These are phyloP conservation scores for Ganoderma resinaceum DNA, from an alignment of 1,284 basidiomycete genomes.

Conservation along the genomic window DNA sequence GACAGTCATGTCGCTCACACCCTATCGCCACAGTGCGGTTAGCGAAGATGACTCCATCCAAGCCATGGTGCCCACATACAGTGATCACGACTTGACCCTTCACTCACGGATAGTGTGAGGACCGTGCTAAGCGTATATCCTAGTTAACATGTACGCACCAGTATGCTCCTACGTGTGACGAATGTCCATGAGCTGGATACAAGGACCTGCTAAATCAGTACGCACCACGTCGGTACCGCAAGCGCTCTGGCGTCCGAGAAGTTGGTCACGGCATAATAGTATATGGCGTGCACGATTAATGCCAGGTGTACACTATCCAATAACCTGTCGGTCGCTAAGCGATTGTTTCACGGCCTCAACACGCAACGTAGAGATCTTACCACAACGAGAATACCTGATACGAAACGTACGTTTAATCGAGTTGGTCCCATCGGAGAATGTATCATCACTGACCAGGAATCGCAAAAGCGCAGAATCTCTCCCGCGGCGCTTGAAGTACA, in stretches of 20 bases:
- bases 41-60: not conserved
- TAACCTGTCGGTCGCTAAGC: constrained; percentile 16
- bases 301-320: constrained; percentile 30
- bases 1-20: constrained; percentile 31
- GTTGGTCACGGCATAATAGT: constrained; percentile 28
- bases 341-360: too few relatives aligned
- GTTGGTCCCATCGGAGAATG: not conserved
- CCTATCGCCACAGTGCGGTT: constrained; percentile 11
- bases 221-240: constrained; percentile 24
- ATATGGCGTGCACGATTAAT: constrained; percentile 28
- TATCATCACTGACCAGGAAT: constrained; percentile 24
- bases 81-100: constrained; percentile 28
- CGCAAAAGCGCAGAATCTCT: constrained; percentile 29
- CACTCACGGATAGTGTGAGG: not conserved
- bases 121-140: not conserved
- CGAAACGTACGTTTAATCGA: not conserved
- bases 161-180: constrained; percentile 22
- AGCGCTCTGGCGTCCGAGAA: constrained; percentile 23
- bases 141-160: constrained; percentile 14
- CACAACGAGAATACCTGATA: constrained; percentile 29
- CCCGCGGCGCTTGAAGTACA: constrained; percentile 33
- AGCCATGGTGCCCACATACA: constrained; percentile 8
- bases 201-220: not conserved
- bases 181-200: not conserved
- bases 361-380: constrained; percentile 1